Evolutionary conservation across 148 eudicot species (phyloP).

Genomic region (Rhododendron henanense): DNA sequence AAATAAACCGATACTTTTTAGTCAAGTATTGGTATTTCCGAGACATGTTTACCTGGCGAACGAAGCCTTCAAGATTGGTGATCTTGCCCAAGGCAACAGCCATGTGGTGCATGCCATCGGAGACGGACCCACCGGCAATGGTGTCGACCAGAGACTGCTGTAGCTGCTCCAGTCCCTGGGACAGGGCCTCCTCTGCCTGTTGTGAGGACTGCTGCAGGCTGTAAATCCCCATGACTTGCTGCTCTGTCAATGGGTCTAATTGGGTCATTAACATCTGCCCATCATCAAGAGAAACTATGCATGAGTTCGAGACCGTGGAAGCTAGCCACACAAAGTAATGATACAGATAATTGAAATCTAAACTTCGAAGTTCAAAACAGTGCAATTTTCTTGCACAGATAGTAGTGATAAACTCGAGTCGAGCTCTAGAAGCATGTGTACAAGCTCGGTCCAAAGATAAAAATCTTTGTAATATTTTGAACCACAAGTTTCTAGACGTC

Average conservation of each 20-base stretch:
- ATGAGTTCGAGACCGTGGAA: not conserved
- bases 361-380: not conserved
- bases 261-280: constrained; percentile 65
- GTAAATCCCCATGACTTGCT: constrained; percentile 75
- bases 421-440: not conserved
- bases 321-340: not conserved
- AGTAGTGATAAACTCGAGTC: not conserved
- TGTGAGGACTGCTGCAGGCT: constrained; percentile 79
- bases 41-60: constrained; percentile 62
- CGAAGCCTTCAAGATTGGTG: constrained; percentile 81
- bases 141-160: constrained; percentile 82
- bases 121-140: constrained; percentile 48
- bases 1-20: not conserved
- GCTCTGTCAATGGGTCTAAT: constrained; percentile 79
- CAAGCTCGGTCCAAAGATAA: not conserved
- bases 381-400: not conserved
- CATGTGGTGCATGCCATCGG: constrained; percentile 86
- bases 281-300: not conserved
- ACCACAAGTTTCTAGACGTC: not conserved
- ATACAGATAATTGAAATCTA: not conserved
- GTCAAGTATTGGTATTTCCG: no score
- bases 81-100: constrained; percentile 85
- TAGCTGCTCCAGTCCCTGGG: constrained; percentile 79
- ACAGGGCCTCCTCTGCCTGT: constrained; percentile 85
- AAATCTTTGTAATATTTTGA: not conserved